Evolutionary conservation across 495 filamentous ascomycete species (phyloP).

Genomic region (Hypoxylon lienhwacheense): DNA sequence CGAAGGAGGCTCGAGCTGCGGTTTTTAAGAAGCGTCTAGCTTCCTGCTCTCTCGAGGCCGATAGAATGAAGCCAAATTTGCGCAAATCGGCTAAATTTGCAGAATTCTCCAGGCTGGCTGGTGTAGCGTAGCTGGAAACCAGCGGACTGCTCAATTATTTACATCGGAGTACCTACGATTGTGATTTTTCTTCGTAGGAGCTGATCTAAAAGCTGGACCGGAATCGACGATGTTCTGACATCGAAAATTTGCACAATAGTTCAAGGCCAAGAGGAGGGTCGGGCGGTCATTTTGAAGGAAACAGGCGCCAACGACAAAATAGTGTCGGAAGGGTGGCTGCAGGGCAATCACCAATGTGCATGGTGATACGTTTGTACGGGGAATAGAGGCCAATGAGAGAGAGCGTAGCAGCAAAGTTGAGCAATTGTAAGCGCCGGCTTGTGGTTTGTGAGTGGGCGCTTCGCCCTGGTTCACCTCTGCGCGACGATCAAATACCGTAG

Average conservation of each 20-base stretch:
- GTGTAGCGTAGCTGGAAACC: slow-evolving; percentile 29
- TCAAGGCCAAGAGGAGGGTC: slow-evolving; percentile 28
- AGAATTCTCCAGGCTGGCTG: slow-evolving; percentile 18
- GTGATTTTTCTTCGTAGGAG: slow-evolving; percentile 18
- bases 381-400: slow-evolving; percentile 35
- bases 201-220: background rate
- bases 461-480: slow-evolving; percentile 29
- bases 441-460: slow-evolving; percentile 33
- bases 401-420: slow-evolving; percentile 17
- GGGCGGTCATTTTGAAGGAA: slow-evolving; percentile 37
- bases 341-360: slow-evolving; percentile 37
- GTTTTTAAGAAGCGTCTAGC: slow-evolving; percentile 11
- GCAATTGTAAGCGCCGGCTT: slow-evolving; percentile 37
- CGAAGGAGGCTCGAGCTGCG: slow-evolving; percentile 19
- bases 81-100: slow-evolving; percentile 26
- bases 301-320: slow-evolving; percentile 22
- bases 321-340: slow-evolving; percentile 32
- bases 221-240: slow-evolving; percentile 4
- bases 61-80: background rate
- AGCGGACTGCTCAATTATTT: slow-evolving; percentile 25
- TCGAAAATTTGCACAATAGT: slow-evolving; percentile 27
- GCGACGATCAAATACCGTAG: slow-evolving; percentile 16
- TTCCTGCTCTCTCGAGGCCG: background rate
- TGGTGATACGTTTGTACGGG: slow-evolving; percentile 32
- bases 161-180: slow-evolving; percentile 33